Evolutionary conservation across 768 basidiomycete genomes (phyloP).

Genomic region (Termitomyces sp.): DNA sequence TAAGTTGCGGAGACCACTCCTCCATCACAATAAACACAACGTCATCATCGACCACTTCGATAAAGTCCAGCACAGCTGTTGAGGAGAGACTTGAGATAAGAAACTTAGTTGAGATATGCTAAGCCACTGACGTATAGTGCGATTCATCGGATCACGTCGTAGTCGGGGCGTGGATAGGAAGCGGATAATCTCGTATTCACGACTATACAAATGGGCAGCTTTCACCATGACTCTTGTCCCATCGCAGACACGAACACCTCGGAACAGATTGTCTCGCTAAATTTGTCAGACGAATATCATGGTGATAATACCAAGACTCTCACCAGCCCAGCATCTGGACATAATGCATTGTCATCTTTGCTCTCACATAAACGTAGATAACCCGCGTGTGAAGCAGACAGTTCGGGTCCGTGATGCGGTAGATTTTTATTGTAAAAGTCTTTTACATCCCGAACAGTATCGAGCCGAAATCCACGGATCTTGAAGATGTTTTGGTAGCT

Average conservation of each 20-base stretch:
- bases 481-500: conserved; percentile 43
- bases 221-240: conserved; percentile 57
- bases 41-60: conserved; percentile 45
- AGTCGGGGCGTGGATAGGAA: conserved; percentile 48
- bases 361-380: conserved; percentile 26
- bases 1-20: conserved; percentile 66
- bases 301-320: conserved; percentile 18
- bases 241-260: conserved; percentile 50
- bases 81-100: conserved; percentile 1
- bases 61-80: conserved; percentile 60
- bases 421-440: conserved; percentile 38
- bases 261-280: conserved; percentile 70
- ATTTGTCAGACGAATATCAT: conserved; percentile 7
- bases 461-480: conserved; percentile 53
- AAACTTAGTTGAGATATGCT: conserved; percentile 1
- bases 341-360: conserved; percentile 54
- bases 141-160: conserved; percentile 61
- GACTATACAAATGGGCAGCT: conserved; percentile 58
- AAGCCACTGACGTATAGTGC: conserved; percentile 63
- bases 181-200: conserved; percentile 57
- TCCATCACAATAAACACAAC: conserved; percentile 75
- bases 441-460: conserved; percentile 65
- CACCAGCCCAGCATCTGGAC: conserved; percentile 69
- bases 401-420: conserved; percentile 2
- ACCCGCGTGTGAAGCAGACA: conserved; percentile 18